Evolutionary conservation across 2,329 filamentous ascomycete genomes (phyloP).

Genomic region (Stachybotrys echinatus): DNA sequence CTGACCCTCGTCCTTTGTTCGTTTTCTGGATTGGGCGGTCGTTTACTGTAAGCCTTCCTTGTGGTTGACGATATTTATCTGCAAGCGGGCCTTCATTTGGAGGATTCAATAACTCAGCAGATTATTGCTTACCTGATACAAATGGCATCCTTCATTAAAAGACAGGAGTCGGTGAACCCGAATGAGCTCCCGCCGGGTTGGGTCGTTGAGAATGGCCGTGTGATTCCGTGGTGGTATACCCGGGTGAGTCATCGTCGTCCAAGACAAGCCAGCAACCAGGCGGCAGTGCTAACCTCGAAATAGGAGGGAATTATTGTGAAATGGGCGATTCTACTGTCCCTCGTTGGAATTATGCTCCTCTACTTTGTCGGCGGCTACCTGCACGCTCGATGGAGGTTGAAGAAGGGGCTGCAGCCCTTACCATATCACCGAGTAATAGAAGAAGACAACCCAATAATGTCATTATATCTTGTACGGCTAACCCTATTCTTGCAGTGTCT

Average conservation of each 20-base stretch:
- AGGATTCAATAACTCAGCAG: neutral
- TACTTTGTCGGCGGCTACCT: conserved; percentile 65
- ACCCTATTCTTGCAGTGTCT: neutral
- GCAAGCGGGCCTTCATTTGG: too few relatives aligned
- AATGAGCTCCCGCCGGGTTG: conserved; percentile 14
- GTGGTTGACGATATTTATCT: too few relatives aligned
- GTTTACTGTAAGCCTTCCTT: too few relatives aligned
- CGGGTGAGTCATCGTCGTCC: conserved; percentile 12
- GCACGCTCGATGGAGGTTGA: conserved; percentile 63
- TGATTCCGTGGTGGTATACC: conserved; percentile 20
- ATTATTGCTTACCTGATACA: neutral
- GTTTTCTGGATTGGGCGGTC: neutral
- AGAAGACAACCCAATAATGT: too few relatives aligned
- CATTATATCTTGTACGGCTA: too few relatives aligned
- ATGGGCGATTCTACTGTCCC: conserved; percentile 61
- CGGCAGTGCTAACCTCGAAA: conserved; percentile 7
- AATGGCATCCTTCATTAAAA: conserved; percentile 2
- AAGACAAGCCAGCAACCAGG: neutral
- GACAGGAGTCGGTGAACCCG: conserved; percentile 1
- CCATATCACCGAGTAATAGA: conserved; percentile 69
- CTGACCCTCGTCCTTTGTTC: neutral
- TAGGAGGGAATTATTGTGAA: conserved; percentile 63
- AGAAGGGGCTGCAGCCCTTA: conserved; percentile 59
- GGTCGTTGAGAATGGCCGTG: conserved; percentile 15
- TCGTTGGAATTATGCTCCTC: conserved; percentile 52